Evolutionary conservation across 371 early-diverging fungal species (phyloP).

Genomic region (Zopfochytrium polystomum): DNA sequence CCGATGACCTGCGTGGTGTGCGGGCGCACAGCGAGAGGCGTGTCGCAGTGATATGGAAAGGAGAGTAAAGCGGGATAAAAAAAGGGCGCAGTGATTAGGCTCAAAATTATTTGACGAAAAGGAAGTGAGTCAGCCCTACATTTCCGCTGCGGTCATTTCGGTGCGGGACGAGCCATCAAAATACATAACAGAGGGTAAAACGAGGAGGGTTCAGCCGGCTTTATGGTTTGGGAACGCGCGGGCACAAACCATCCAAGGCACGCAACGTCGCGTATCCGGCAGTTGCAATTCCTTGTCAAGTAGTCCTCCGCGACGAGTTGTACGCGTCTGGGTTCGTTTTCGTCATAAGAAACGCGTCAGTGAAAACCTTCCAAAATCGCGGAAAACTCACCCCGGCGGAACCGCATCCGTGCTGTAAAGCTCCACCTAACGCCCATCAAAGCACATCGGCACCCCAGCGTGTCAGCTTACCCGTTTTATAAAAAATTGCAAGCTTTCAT

Average conservation of each 20-base stretch:
- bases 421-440: no score
- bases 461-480: no score
- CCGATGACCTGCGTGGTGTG: conserved; percentile 60
- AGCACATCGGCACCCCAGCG: no score
- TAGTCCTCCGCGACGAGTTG: conserved; percentile 45
- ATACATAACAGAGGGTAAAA: conserved; percentile 72
- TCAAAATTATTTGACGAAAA: background rate
- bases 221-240: background rate
- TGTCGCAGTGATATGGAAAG: conserved; percentile 65
- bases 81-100: background rate
- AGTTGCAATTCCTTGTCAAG: conserved; percentile 48
- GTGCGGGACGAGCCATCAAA: conserved; percentile 93
- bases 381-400: conserved; percentile 23
- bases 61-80: background rate
- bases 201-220: background rate
- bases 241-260: conserved; percentile 37
- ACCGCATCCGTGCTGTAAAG: conserved; percentile 48
- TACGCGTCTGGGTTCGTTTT: conserved; percentile 20
- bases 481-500: no score
- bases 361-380: background rate
- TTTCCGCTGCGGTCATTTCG: background rate
- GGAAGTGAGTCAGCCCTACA: background rate
- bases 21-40: conserved; percentile 75
- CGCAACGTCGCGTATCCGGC: conserved; percentile 46
- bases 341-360: background rate